phyloP scores from a whole-genome alignment of 129 eudicot species.

The Apium graveolens region DNA sequence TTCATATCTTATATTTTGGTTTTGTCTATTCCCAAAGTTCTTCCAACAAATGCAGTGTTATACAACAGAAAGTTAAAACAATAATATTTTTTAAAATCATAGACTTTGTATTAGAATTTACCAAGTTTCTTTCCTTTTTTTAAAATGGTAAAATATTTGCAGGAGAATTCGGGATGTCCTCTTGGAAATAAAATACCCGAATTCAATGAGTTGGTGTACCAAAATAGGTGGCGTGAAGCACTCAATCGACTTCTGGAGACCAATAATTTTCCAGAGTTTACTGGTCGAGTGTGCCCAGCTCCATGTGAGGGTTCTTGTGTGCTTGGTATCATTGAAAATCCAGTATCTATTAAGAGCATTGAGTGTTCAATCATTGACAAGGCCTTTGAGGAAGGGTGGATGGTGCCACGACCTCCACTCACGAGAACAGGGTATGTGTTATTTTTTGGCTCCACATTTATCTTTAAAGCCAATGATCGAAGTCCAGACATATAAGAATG shows the following conservation, averaged over 20 bases:
- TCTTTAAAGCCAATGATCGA: not conserved
- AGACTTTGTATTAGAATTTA: not conserved
- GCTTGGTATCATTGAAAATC: conserved; percentile 96
- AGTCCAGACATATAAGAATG: not conserved
- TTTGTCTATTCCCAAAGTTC: not conserved
- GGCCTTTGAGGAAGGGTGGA: conserved; percentile 99
- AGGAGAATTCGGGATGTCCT: conserved; percentile 97
- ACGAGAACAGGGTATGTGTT: conserved; percentile 66
- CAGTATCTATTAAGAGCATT: conserved; percentile 85
- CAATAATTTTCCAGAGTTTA: conserved; percentile 96
- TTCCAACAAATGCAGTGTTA: not conserved
- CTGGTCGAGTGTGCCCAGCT: conserved; percentile 98
- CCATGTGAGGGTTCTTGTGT: conserved; percentile 99
- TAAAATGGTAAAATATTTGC: conserved; percentile 8
- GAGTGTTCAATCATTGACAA: conserved; percentile 96
- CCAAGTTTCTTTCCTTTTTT: not conserved
- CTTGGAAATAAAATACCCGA: conserved; percentile 98
- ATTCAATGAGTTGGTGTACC: conserved; percentile 92
- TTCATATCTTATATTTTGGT: not conserved
- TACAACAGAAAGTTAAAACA: not conserved
- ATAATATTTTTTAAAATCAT: not conserved
- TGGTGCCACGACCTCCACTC: conserved; percentile 91
- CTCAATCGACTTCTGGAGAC: conserved; percentile 92
- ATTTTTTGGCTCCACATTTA: not conserved
- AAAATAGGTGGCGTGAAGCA: conserved; percentile 98